phyloP scores from a whole-genome alignment of 768 basidiomycete genomes.

The Kondoa malvinella region DNA sequence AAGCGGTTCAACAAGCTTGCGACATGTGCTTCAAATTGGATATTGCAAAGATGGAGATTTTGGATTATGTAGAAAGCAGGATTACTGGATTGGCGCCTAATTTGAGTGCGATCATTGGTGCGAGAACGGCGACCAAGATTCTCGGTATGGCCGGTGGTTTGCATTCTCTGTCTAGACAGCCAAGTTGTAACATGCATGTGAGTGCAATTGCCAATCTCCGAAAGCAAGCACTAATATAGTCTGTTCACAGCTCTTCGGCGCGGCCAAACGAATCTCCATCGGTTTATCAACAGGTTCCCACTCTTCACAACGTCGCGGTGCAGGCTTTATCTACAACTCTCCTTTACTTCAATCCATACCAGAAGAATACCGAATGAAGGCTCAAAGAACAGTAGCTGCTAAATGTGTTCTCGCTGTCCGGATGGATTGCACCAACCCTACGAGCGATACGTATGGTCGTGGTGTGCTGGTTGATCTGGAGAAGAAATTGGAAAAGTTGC shows the following conservation, averaged over 20 bases:
- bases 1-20: conserved; percentile 64
- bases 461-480: conserved; percentile 73
- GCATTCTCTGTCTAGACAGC: conserved; percentile 77
- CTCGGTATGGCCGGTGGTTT: conserved; percentile 94
- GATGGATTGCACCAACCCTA: conserved; percentile 66
- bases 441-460: conserved; percentile 70
- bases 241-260: conserved; percentile 89
- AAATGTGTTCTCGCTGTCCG: conserved; percentile 77
- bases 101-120: conserved; percentile 93
- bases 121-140: conserved; percentile 92
- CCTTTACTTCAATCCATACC: conserved; percentile 72
- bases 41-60: conserved; percentile 87
- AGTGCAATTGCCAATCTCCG: conserved; percentile 30
- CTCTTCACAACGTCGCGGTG: conserved; percentile 49
- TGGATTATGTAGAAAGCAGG: conserved; percentile 96
- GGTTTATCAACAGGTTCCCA: conserved; percentile 80
- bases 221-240: conserved; percentile 36
- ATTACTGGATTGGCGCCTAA: conserved; percentile 98
- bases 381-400: conserved; percentile 83
- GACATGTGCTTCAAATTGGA: conserved; percentile 76
- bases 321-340: conserved; percentile 91
- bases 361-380: conserved; percentile 71
- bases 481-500: conserved; percentile 72
- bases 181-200: conserved; percentile 84
- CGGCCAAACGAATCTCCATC: conserved; percentile 75